Base-by-base conservation (phyloP, 1,139 yeast genomes). In the Kodamaea ohmeri region DNA sequence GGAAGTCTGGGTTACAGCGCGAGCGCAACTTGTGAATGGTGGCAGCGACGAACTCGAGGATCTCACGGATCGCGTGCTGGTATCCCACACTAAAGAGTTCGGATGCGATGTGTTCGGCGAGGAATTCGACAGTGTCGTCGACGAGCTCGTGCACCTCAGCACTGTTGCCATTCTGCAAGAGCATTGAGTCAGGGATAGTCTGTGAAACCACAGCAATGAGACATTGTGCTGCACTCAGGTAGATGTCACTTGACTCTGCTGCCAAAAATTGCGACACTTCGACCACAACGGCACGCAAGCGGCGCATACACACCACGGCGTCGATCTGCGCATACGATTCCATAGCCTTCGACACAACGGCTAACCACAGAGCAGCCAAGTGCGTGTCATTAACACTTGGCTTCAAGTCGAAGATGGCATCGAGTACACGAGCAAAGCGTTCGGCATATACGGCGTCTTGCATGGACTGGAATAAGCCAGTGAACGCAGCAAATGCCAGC, bases 341-440 rank as follows among this genome's bases (percentile, higher is more conserved):
- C 46, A 85, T 70, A 34, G 94, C 96, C 54, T 88, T 89, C 6
- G 97, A 95, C 28, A 92, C 76, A 18, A 89, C 96, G 1, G 97
- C 96, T 36, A 89, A 75, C 98, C 98, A 92, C 7, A 96, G 78
- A 13, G 95, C 96, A 12, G 94, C 88, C 49, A 92, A 73, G 58
- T 88, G 90, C 30, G 83, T 71, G 55, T 92, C 98, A 50, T 83
- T 84, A 19, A 77, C 58, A 1, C 95, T 73, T 5, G 98, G 98
- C 48, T 81, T 82, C 54, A 90, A 71, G 44, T 85, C 87, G 50
- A 87, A 76, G 35, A 92, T 80, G 29, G 85, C 75, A 50, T 83
- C 79, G 43, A 89, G 66, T 12, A 87, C 82, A 39, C 68, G 74
- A 17, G 73, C 60, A 48, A 85, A 80, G 51, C 80, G 83, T 28